Base-by-base conservation (phyloP, 257 asterid species). In the Solanum sejunctum region DNA sequence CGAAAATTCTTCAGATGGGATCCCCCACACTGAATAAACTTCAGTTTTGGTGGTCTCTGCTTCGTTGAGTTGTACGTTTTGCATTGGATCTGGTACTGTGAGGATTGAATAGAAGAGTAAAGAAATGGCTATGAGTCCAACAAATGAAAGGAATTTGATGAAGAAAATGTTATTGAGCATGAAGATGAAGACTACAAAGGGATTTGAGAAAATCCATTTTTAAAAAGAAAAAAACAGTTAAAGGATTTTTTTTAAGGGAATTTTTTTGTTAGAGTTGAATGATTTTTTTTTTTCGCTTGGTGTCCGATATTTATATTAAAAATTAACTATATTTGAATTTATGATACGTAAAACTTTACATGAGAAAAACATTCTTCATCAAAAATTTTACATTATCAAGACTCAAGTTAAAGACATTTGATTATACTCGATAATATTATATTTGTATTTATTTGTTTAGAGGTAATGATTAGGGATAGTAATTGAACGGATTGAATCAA, bases 11-110 rank as follows among this genome's bases (percentile, higher is more conserved):
- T 88, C 94, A 81, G 87, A 87, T 83, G 98, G 99, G 26, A 96
- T 86, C 32, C 90, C 98, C 99, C 99, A 96, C 63, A 96, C 99
- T 16, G 98, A 96, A 85, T 96, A 96, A 52, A 87, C 93, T 45
- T 89, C 57, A 15, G 85, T 89, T 64, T 85, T 88, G 41, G 17
- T 88, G 32, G 20, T 49, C 0, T 47, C 61, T 23, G 45, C 21
- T 77, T 70, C 54, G 1, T 10, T 39, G 32, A 41, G 16, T 18
- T 70, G 54, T 36, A 70, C 79, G 10, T 18, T 43, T 23, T 70
- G 55, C 79, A 70, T 70, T 41, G 54, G 28, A 70, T 39, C 26
- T 70, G 32, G 55, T 32, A 32, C 49, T 3, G 71, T 26, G 71
- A 64, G 43, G 0, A 64, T 64, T 0, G 71, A 64, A 64, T 64